A percentile compares a stretch with the other conserved stretches of the same genome.
Evolutionary conservation across 306 rosid species (phyloP).

Genomic region (Malus fusca): DNA sequence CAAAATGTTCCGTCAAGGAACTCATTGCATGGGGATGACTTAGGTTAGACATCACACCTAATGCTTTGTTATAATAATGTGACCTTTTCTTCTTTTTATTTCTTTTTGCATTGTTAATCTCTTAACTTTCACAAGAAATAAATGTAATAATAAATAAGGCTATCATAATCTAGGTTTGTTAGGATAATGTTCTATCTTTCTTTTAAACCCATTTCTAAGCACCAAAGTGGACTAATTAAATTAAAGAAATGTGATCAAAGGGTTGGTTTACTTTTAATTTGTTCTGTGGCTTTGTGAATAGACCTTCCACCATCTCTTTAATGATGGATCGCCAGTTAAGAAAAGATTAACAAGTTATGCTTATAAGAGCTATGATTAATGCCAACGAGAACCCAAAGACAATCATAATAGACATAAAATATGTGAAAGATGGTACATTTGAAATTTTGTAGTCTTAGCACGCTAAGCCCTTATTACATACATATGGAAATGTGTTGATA

Average conservation of each 20-base stretch:
- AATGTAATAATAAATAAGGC: not conserved
- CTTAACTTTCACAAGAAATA: not conserved
- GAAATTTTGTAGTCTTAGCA: not conserved
- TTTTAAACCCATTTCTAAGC: not conserved
- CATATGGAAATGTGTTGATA: not conserved
- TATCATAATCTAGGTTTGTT: not conserved
- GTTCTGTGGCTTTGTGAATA: not conserved
- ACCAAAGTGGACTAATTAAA: not conserved
- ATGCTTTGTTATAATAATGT: constrained; percentile 14
- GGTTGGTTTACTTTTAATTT: not conserved
- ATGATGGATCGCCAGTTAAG: constrained; percentile 24
- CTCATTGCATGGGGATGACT: constrained; percentile 40
- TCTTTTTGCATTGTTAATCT: not conserved
- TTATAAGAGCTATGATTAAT: not conserved
- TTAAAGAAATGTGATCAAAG: not conserved
- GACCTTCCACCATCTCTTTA: constrained; percentile 5
- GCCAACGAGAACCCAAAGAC: not conserved
- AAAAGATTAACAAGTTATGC: not conserved
- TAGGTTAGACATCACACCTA: constrained; percentile 59
- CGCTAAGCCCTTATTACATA: not conserved
- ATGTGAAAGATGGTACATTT: not conserved
- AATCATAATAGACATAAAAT: not conserved
- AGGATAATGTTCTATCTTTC: not conserved
- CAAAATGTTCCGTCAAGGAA: constrained; percentile 1
- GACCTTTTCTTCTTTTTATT: not conserved